Conservation (phyloP, 257 asterid genomes). For the Pogostemon cablin region DNA sequence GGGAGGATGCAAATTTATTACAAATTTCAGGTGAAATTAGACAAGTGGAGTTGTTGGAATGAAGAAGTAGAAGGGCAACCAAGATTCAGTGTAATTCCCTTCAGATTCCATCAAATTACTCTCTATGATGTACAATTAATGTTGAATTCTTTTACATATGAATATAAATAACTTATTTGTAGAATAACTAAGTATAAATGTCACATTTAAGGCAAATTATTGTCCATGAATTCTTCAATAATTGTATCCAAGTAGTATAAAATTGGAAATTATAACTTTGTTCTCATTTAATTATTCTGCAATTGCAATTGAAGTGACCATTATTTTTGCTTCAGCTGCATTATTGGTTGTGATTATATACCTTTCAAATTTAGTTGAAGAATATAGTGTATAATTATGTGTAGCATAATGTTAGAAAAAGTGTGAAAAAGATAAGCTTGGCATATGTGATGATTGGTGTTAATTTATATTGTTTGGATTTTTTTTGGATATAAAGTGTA, state of each 20-base stretch:
- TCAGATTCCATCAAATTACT: constrained; percentile 12
- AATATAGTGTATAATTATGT: not conserved
- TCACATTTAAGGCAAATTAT: constrained; percentile 36
- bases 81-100: constrained; percentile 35
- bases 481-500: not conserved
- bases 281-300: no score
- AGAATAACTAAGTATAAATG: constrained; percentile 28
- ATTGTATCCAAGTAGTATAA: constrained; percentile 17
- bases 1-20: not conserved
- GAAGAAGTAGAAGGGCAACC: not conserved
- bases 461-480: not conserved
- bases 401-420: not conserved
- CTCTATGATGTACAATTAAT: not conserved
- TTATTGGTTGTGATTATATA: not conserved
- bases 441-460: not conserved
- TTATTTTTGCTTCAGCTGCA: constrained; percentile 7
- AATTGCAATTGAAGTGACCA: not conserved
- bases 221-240: constrained; percentile 36
- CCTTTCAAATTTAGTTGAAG: not conserved
- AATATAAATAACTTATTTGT: constrained; percentile 1
- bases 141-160: not conserved
- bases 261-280: not conserved
- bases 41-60: constrained; percentile 5
- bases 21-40: constrained; percentile 37
- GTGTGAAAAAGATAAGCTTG: constrained; percentile 8